Evolutionary conservation across 164 flowering plant species (phyloP).

Genomic region (Sextonia rubra): DNA sequence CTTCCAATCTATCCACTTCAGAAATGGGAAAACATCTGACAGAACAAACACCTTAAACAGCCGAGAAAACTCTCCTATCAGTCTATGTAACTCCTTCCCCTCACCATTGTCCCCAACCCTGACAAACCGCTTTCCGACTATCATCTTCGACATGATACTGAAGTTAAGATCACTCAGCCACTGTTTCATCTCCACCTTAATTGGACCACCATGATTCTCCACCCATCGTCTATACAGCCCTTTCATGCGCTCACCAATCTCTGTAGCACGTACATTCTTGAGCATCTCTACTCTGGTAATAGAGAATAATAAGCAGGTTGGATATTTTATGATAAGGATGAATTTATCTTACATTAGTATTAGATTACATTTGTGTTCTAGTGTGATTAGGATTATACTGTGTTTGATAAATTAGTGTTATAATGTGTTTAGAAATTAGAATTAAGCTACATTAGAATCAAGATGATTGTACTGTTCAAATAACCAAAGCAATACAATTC

Average conservation of each 20-base stretch:
- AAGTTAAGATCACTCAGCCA: not conserved
- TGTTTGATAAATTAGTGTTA: not conserved
- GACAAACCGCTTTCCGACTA: not conserved
- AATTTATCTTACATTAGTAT: not conserved
- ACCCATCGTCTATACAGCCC: not conserved
- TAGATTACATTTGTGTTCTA: too few species aligned
- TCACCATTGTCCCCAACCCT: not conserved
- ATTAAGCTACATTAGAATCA: too few species aligned
- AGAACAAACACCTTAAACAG: constrained; percentile 18
- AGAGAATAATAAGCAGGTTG: too few species aligned
- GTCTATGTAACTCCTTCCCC: not conserved
- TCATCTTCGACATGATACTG: not conserved
- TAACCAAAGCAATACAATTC: too few species aligned
- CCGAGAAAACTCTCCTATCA: constrained; percentile 8
- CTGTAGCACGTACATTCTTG: not conserved
- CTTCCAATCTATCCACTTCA: constrained; percentile 31
- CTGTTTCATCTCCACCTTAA: constrained; percentile 4
- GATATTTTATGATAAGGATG: too few species aligned
- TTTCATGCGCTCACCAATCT: not conserved
- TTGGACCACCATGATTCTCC: not conserved
- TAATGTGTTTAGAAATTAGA: too few species aligned
- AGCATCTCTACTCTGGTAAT: not conserved
- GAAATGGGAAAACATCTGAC: constrained; percentile 26
- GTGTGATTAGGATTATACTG: not conserved
- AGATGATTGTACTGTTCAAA: too few species aligned